Evolutionary conservation across 345 rosid genomes (phyloP), one percentile per base, ranked within the genome.

Genomic region (Brassica rapa): DNA sequence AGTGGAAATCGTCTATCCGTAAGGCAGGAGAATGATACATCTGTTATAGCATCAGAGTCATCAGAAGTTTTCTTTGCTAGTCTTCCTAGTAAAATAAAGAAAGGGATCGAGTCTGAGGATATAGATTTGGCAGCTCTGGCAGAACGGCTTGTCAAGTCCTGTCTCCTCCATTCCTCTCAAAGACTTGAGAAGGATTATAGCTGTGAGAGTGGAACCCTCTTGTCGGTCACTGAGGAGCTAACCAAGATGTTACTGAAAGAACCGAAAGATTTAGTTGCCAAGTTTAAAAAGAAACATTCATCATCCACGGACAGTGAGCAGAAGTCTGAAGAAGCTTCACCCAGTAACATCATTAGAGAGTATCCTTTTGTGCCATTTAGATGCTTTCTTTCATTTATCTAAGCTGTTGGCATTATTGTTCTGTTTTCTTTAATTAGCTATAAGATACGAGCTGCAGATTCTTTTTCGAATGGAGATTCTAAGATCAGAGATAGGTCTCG

Each of bases 401-500:
- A 23, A 76, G 37, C 65, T 46, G 66, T 56, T 56, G 62, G 73
- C 68, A 72, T 57, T 21, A 49, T 59, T 43, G 46, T 30, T 33
- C 61, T 49, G 70, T 56, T 86, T 87, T 86, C 94, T 87, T 91
- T 91, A 87, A 87, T 75, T 43, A 43, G 56, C 78, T 75, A 73
- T 37, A 79, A 94, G 99, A 78, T 91, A 85, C 62, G 99, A 95
- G 87, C 67, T 91, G 80, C 98, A 95, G 84, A 91, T 95, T 76
- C 85, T 95, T 74, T 90, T 93, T 70, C 91, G 99, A 6, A 88
- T 95, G 98, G 99, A 91, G 83, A 95, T 93, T 74, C 83, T 95
- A 73, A 95, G 85, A 69, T 90, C 88, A 57, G 87, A 90, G 77
- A 72, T 89, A 65, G 87, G 93, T 79, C 70, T 71, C 63, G 80